Conservation (phyloP, 2,329 filamentous ascomycete genomes). For the Fusarium ramigenum region DNA sequence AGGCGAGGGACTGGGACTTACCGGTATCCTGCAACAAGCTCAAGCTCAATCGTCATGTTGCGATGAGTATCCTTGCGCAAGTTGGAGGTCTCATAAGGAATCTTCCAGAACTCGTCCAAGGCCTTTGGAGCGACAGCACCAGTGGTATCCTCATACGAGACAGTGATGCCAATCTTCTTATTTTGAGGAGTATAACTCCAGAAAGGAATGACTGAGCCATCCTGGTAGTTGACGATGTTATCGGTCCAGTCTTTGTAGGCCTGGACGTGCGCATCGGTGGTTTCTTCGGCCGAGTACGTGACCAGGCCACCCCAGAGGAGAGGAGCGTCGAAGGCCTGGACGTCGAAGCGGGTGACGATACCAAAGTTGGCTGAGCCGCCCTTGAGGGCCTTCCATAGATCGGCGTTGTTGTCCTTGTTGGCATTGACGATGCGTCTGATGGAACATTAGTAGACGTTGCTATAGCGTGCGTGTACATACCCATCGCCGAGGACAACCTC, state of each 20-base stretch:
- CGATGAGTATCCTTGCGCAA: constrained; percentile 9
- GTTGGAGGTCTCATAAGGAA: constrained; percentile 2
- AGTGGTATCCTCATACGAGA: constrained; percentile 10
- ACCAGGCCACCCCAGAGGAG: constrained; percentile 30
- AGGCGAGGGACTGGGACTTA: too few relatives aligned
- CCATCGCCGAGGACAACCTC: constrained; percentile 50
- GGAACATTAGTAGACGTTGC: accelerated
- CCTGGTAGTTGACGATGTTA: constrained; percentile 4
- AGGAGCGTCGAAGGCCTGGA: constrained; percentile 25
- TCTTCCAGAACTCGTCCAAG: constrained; percentile 5
- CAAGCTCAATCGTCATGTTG: constrained; percentile 16
- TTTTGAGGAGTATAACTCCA: constrained; percentile 13
- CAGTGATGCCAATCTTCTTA: constrained; percentile 3
- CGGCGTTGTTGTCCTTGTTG: constrained; percentile 26
- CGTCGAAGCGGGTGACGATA: constrained; percentile 32
- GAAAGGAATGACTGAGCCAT: constrained; percentile 12
- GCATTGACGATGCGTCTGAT: constrained; percentile 3
- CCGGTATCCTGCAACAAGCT: constrained; percentile 12
- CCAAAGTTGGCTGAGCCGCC: constrained; percentile 29
- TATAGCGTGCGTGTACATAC: background rate
- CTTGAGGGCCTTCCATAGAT: constrained; percentile 27
- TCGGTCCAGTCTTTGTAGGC: constrained; percentile 27
- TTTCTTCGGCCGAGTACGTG: constrained; percentile 17
- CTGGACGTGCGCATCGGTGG: constrained; percentile 19
- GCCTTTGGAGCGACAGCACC: constrained; percentile 2